Evolutionary conservation across 1,139 yeast species (phyloP).

Genomic region (Yamadazyma triangularis): DNA sequence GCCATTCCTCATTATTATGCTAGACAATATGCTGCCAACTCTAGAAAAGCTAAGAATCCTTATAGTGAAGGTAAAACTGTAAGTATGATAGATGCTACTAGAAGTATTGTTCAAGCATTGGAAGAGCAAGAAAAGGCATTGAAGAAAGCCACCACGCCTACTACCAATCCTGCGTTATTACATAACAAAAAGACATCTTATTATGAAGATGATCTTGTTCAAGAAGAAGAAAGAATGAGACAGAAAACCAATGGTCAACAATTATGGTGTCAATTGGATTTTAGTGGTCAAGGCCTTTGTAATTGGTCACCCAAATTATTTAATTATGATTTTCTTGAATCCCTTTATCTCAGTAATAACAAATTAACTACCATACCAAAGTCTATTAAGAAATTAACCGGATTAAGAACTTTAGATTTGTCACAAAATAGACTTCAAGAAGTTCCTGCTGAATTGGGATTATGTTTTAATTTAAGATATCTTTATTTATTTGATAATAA

Average conservation of each 20-base stretch:
- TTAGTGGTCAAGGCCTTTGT: constrained; percentile 83
- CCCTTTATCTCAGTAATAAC: constrained; percentile 84
- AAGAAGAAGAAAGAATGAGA: constrained; percentile 71
- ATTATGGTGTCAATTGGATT: constrained; percentile 91
- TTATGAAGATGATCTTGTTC: constrained; percentile 70
- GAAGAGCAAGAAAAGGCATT: constrained; percentile 36
- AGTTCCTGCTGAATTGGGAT: constrained; percentile 80
- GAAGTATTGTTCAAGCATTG: constrained; percentile 39
- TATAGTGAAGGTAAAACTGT: constrained; percentile 37
- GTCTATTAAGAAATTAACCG: constrained; percentile 63
- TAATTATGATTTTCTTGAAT: constrained; percentile 79
- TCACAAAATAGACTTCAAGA: constrained; percentile 70
- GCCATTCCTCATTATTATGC: constrained; percentile 84
- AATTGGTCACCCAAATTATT: constrained; percentile 70
- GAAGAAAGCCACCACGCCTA: constrained; percentile 25
- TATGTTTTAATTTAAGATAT: constrained; percentile 74
- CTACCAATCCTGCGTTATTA: constrained; percentile 40
- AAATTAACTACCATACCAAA: constrained; percentile 66
- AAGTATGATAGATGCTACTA: constrained; percentile 55
- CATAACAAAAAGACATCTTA: constrained; percentile 59
- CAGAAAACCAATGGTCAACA: constrained; percentile 69
- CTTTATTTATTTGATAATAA: constrained; percentile 86
- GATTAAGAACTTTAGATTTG: constrained; percentile 79
- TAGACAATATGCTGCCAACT: constrained; percentile 82
- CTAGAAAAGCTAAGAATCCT: constrained; percentile 51